phyloP scores from a whole-genome alignment of 495 filamentous ascomycete genomes.

The Tuber melanosporum region DNA sequence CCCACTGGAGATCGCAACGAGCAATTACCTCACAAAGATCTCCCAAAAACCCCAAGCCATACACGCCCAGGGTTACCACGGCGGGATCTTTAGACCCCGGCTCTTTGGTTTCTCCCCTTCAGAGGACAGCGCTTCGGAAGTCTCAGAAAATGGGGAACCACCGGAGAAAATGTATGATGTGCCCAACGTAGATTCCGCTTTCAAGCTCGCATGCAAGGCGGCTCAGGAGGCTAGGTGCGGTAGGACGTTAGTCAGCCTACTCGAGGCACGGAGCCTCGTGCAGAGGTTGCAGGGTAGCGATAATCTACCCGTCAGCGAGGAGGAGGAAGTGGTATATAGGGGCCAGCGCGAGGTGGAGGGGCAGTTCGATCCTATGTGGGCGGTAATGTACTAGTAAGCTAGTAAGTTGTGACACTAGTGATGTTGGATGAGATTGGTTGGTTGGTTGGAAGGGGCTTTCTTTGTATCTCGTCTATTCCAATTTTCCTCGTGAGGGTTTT shows the following conservation, averaged over 20 bases:
- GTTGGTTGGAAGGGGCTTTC: neutral
- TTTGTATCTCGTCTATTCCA: neutral
- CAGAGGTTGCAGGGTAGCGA: neutral
- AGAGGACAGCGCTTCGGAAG: neutral
- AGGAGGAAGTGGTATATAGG: neutral
- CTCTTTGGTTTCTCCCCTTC: neutral
- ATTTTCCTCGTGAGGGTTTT: neutral
- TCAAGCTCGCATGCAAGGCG: neutral
- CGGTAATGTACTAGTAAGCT: neutral
- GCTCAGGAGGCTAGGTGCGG: neutral
- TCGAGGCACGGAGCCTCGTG: neutral
- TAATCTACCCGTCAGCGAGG: neutral
- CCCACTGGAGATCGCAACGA: constrained; percentile 27
- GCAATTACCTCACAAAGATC: constrained; percentile 16
- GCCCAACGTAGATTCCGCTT: neutral
- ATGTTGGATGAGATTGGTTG: neutral
- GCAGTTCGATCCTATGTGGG: neutral
- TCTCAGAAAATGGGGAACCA: neutral
- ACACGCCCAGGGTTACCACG: too few relatives aligned
- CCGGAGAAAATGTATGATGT: neutral
- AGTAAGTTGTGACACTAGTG: neutral
- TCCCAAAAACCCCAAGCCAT: neutral
- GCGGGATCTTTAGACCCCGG: neutral
- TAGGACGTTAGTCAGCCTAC: neutral
- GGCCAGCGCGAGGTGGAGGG: neutral